These are phyloP conservation scores for Starmerella potacharoeniae DNA, from an alignment of 805 yeast genomes.

Conservation along the genomic window DNA sequence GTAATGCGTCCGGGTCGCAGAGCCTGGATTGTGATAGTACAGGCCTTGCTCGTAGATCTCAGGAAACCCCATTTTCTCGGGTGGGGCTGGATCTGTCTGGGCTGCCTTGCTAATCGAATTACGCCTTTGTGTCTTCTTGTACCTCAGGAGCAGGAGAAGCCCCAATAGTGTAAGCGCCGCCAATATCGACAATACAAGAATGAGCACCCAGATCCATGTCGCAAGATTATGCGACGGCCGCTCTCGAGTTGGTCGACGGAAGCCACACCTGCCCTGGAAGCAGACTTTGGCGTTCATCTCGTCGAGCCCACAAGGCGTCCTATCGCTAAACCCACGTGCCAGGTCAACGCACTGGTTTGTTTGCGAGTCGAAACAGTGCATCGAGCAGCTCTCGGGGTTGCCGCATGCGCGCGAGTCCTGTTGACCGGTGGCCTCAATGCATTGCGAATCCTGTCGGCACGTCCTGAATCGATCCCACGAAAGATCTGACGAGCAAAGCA, in stretches of 20 bases:
- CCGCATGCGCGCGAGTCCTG: constrained; percentile 3
- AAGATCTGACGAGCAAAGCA: background rate
- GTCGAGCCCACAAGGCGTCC: constrained; percentile 7
- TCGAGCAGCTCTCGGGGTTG: background rate
- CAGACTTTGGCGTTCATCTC: background rate
- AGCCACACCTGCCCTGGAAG: background rate
- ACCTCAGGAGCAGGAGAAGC: background rate
- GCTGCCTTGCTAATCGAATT: background rate
- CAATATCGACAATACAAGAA: background rate
- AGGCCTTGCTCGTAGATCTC: background rate
- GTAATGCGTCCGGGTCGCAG: background rate
- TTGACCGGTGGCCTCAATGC: constrained; percentile 2
- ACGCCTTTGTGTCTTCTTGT: background rate
- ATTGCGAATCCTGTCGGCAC: constrained; percentile 9
- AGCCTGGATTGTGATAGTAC: background rate
- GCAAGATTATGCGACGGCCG: background rate
- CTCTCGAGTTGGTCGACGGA: background rate
- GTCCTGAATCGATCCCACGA: background rate
- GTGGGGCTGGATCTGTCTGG: background rate
- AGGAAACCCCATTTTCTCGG: background rate
- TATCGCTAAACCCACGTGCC: background rate
- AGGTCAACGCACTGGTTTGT: background rate
- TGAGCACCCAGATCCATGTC: background rate
- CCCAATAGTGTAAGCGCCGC: background rate
- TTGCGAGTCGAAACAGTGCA: constrained; percentile 2